These are phyloP conservation scores for Moniliophthora roreri DNA, from an alignment of 1,284 basidiomycete species.

Conservation along the genomic window DNA sequence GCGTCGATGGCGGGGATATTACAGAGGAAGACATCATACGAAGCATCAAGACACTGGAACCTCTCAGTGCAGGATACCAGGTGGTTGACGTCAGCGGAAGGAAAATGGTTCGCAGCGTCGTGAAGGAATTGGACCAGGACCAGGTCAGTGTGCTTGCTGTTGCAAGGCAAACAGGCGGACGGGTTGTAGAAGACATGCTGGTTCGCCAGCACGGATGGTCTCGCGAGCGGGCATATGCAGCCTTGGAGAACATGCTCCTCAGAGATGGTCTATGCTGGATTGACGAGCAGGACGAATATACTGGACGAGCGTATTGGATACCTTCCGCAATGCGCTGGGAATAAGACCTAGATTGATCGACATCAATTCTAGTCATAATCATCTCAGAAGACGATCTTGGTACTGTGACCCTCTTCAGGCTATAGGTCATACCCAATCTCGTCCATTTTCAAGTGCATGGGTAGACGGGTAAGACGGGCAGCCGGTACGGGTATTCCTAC, in stretches of 20 bases:
- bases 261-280: constrained; percentile 94
- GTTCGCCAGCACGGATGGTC: constrained; percentile 74
- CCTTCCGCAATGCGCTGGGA: constrained; percentile 85
- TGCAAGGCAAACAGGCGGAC: constrained; percentile 67
- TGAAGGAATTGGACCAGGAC: constrained; percentile 81
- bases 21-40: constrained; percentile 85
- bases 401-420: no score
- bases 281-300: constrained; percentile 77
- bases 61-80: constrained; percentile 89
- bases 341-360: background rate
- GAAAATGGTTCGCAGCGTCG: constrained; percentile 72
- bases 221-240: constrained; percentile 70
- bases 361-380: background rate
- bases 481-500: no score
- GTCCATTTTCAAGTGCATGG: no score
- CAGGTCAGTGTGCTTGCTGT: constrained; percentile 75
- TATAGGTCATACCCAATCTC: no score
- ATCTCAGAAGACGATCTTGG: no score
- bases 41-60: constrained; percentile 86
- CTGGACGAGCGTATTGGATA: constrained; percentile 75
- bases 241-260: constrained; percentile 87
- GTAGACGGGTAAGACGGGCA: no score
- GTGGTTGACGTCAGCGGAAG: constrained; percentile 71
- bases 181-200: constrained; percentile 61
- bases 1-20: constrained; percentile 58